phyloP scores from a whole-genome alignment of 148 eudicot genomes.

The Chenopodium suecicum region DNA sequence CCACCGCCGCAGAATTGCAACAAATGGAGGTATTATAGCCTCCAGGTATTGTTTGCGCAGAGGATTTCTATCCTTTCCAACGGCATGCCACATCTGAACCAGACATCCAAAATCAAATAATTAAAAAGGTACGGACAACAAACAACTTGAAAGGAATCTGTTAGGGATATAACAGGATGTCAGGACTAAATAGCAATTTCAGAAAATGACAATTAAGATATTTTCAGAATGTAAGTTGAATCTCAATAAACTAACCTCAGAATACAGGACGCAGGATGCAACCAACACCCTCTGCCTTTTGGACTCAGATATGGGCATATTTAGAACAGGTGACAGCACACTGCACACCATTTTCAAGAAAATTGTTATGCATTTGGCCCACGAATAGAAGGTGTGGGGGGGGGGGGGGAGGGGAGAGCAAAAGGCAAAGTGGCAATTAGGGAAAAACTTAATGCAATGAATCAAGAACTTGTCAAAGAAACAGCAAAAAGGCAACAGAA shows the following conservation, averaged over 20 bases:
- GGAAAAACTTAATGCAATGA: neutral
- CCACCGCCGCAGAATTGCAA: conserved; percentile 91
- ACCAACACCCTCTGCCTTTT: conserved; percentile 97
- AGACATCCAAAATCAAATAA: conserved; percentile 6
- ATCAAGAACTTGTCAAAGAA: neutral
- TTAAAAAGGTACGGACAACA: neutral
- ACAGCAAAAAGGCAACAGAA: too few relatives aligned
- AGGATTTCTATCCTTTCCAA: conserved; percentile 71
- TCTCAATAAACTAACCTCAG: conserved; percentile 67
- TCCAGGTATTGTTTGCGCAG: conserved; percentile 90
- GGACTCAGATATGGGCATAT: conserved; percentile 91
- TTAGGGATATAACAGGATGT: neutral
- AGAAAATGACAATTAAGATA: conserved; percentile 5
- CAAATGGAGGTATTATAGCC: conserved; percentile 89
- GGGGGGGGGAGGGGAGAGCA: too few relatives aligned
- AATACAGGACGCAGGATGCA: conserved; percentile 84
- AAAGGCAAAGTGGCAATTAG: neutral
- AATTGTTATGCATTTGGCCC: neutral
- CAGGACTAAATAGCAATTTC: conserved; percentile 9
- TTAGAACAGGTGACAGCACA: conserved; percentile 91
- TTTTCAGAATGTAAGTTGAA: neutral
- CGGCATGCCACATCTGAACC: conserved; percentile 91
- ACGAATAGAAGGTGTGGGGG: neutral
- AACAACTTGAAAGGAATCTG: conserved; percentile 1
- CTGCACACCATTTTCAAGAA: conserved; percentile 48